phyloP scores from a whole-genome alignment of 768 basidiomycete species.

The Mycena belliarum region DNA sequence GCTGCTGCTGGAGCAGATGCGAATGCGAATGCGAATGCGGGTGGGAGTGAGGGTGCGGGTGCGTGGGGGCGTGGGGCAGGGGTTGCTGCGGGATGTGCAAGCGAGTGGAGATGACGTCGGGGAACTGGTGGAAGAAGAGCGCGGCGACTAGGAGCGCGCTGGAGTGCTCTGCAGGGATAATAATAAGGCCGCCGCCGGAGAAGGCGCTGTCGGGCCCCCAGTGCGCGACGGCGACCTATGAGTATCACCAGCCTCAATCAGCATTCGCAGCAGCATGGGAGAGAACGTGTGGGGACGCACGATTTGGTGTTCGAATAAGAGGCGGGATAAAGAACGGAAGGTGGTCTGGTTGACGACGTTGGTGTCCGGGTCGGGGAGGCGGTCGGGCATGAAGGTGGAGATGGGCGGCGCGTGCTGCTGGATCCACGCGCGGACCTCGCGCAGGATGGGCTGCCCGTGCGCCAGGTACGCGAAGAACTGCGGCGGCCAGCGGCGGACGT shows the following conservation, averaged over 20 bases:
- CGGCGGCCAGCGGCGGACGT: constrained; percentile 58
- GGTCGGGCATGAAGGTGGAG: constrained; percentile 66
- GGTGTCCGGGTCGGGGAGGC: constrained; percentile 48
- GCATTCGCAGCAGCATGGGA: background rate
- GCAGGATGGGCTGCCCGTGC: constrained; percentile 42
- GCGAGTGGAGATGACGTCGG: constrained; percentile 40
- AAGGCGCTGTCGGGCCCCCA: constrained; percentile 52
- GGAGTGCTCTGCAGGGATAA: constrained; percentile 53
- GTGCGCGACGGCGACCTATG: constrained; percentile 53
- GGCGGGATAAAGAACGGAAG: constrained; percentile 56
- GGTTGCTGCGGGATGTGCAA: constrained; percentile 11
- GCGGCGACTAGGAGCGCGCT: constrained; percentile 54
- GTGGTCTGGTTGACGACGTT: constrained; percentile 52
- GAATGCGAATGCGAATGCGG: no score
- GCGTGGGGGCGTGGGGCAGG: constrained; percentile 7
- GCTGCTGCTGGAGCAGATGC: no score
- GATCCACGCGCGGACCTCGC: constrained; percentile 55
- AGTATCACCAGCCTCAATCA: background rate
- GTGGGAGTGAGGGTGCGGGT: constrained; percentile 10
- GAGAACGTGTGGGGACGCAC: constrained; percentile 43
- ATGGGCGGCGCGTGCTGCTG: constrained; percentile 46
- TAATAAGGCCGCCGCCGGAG: constrained; percentile 51
- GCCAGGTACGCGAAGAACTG: constrained; percentile 46
- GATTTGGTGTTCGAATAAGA: constrained; percentile 52
- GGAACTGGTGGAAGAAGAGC: constrained; percentile 50